Base-by-base conservation (phyloP, 2,329 filamentous ascomycete species). In the Neopestalotiopsis sp. region DNA sequence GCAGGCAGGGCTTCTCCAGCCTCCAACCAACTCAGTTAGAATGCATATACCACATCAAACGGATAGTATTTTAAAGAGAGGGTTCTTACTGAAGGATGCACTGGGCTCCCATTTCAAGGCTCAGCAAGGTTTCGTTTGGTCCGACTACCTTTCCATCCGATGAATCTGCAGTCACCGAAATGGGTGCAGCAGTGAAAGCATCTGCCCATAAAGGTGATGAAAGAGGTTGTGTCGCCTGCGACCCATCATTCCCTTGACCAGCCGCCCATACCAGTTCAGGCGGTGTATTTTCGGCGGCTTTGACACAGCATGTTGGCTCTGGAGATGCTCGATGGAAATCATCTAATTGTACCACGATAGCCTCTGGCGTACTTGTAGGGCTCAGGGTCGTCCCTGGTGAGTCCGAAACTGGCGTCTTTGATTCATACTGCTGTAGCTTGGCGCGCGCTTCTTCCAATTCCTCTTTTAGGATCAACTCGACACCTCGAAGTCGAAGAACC, bases 1-100 rank as follows among this genome's bases (percentile, higher is more conserved):
- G 38, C 12, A 65, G 38, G 52, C 62, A 65, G 14, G 62, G 62
- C 42, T 13, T 52, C 12, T 65, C 62, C 28, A 52, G 62, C n/a
- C 62, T 65, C 9, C 4, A 14, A 52, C 4, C 4, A 24, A 14
- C 10, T 6, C 7, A 20, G 34, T 62, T 32, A 65, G 42, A 49
- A 49, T 4, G 4, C 20, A 28, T 17, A 32, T n/a, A 42, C 7
- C 30, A 42, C 4, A 14, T 10, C 34, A n/a, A 38, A 13, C 7
- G n/a, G n/a, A 65, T 30, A 28, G n/a, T 24, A 2, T 14, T 9
- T n/a, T 20, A 13, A 13, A 38, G 12, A 28, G 9, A 65, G 17
- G 14, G 17, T 24, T 7, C 42, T 38, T 65, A 65, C 62, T 14
- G 62, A 13, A 65, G 42, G 13, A 65, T 65, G 24, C 20, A 32